Conservation (phyloP, 306 rosid genomes). For the Glycine latifolia region DNA sequence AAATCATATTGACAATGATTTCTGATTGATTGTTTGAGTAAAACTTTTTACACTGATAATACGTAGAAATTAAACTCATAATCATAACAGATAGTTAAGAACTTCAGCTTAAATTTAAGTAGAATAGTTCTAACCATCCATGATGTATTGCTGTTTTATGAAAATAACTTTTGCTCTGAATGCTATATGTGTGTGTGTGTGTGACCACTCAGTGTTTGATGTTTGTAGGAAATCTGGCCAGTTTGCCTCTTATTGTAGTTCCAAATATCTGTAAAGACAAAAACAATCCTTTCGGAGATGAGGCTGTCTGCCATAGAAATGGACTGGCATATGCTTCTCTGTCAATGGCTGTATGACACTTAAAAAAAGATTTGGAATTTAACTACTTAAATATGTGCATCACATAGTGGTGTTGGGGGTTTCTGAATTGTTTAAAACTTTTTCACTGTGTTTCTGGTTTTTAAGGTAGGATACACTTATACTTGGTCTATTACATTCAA, state of each 20-base stretch:
- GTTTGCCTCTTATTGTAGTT: constrained; percentile 41
- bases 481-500: constrained; percentile 55
- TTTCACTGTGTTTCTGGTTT: constrained; percentile 3
- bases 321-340: constrained; percentile 52
- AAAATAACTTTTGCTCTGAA: too few species aligned
- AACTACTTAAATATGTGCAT: neutral
- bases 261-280: constrained; percentile 49
- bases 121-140: too few species aligned
- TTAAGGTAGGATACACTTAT: constrained; percentile 49
- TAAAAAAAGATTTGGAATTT: neutral
- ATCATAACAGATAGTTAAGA: too few species aligned
- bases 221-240: constrained; percentile 49
- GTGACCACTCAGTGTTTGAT: neutral
- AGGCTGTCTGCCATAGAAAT: constrained; percentile 41
- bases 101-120: too few species aligned
- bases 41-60: too few species aligned
- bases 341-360: constrained; percentile 51
- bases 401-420: neutral
- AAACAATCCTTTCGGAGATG: constrained; percentile 46
- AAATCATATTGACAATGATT: too few species aligned
- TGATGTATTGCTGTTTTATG: too few species aligned
- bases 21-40: too few species aligned
- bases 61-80: too few species aligned
- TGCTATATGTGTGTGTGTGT: neutral
- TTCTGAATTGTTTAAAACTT: neutral